Percentiles rank a stretch among this genome's conserved stretches.
These are phyloP conservation scores for Ceratocystis variospora DNA, from an alignment of 2,329 filamentous ascomycete species.

Conservation along the genomic window DNA sequence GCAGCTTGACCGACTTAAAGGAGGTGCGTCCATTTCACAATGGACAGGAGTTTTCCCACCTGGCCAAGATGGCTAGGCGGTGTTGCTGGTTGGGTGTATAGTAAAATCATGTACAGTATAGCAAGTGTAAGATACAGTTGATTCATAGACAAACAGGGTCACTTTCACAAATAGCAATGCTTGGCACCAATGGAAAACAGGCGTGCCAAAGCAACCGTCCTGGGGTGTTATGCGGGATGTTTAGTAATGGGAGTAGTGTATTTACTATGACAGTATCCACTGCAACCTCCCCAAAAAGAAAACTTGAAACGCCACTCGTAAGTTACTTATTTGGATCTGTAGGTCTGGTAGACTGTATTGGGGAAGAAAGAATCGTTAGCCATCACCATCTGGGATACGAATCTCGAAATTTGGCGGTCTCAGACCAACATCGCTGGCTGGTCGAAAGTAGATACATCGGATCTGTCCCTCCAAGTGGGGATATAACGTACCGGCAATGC, in stretches of 20 bases:
- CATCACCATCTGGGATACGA: background rate
- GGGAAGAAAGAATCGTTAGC: background rate
- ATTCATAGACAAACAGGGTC: background rate
- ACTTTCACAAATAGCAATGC: background rate
- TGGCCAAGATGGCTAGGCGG: background rate
- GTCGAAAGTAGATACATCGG: background rate
- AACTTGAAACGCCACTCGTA: background rate
- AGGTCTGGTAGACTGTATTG: slow-evolving; percentile 36
- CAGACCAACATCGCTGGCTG: background rate
- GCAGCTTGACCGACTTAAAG: background rate
- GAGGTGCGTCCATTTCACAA: slow-evolving; percentile 12
- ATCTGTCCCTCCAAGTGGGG: background rate
- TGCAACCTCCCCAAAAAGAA: background rate
- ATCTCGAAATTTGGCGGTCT: background rate
- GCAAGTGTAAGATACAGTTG: slow-evolving; percentile 6
- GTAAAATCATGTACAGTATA: slow-evolving; percentile 6
- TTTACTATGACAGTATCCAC: slow-evolving; percentile 10
- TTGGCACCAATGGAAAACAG: background rate
- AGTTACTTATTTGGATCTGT: slow-evolving; percentile 30
- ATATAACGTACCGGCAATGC: slow-evolving; percentile 42
- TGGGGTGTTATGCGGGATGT: background rate
- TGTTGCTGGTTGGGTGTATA: background rate
- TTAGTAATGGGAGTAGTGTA: slow-evolving; percentile 1
- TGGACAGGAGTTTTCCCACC: slow-evolving; percentile 11
- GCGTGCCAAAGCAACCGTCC: background rate